These are phyloP conservation scores for Climacium dendroides DNA, from an alignment of 225 moss, liverwort and hornwort genomes.

Conservation along the genomic window DNA sequence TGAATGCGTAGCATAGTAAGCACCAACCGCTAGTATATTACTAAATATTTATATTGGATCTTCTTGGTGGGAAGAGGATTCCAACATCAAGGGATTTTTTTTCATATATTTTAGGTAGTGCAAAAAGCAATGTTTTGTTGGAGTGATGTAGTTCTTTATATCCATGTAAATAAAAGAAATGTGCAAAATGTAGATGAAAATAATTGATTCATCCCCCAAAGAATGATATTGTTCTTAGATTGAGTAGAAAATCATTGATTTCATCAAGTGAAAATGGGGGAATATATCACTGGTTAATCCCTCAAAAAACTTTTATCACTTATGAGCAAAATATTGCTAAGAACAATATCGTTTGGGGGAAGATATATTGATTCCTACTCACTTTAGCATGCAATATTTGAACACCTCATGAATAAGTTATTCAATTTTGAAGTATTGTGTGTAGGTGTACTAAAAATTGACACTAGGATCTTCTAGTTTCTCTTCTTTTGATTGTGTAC, in stretches of 20 bases:
- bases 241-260: not conserved
- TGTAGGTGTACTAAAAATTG: not conserved
- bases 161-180: not conserved
- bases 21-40: no score
- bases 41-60: no score
- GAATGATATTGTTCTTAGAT: not conserved
- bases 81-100: not conserved
- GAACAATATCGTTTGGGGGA: no score
- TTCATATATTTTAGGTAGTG: not conserved
- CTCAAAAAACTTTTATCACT: rapidly evolving
- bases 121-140: rapidly evolving
- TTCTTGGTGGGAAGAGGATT: no score
- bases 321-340: not conserved
- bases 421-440: not conserved
- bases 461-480: not conserved
- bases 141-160: not conserved
- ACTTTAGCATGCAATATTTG: not conserved
- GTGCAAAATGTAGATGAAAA: not conserved
- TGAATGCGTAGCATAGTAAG: no score
- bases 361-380: not conserved
- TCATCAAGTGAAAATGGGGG: rapidly evolving
- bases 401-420: no score
- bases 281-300: not conserved
- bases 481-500: not conserved
- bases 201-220: not conserved